phyloP scores from a whole-genome alignment of 2,329 filamentous ascomycete species.

The Tolypocladium endophyticum region DNA sequence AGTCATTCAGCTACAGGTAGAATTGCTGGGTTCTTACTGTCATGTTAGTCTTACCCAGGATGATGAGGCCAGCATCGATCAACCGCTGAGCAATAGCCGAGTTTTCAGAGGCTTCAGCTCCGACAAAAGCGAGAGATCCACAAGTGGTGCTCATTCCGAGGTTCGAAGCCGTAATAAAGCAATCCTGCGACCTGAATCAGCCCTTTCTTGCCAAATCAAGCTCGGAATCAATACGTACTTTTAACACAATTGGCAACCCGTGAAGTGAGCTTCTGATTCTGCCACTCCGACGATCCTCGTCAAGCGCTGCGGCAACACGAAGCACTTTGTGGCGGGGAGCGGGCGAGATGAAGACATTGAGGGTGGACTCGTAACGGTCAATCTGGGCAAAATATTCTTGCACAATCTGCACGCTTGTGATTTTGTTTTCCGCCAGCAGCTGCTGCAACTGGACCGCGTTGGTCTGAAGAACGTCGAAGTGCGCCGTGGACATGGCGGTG shows the following conservation, averaged over 20 bases:
- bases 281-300: constrained; percentile 10
- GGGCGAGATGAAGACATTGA: constrained; percentile 6
- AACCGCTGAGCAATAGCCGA: constrained; percentile 5
- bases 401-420: constrained; percentile 2
- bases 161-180: constrained; percentile 5
- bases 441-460: neutral
- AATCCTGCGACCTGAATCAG: constrained; percentile 4
- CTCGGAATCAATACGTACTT: constrained; percentile 4
- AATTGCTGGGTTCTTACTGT: constrained; percentile 2
- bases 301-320: constrained; percentile 5
- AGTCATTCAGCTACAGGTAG: neutral
- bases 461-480: neutral
- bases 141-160: constrained; percentile 11
- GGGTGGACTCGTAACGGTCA: constrained; percentile 3
- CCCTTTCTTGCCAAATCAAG: neutral
- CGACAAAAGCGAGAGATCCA: constrained; percentile 8
- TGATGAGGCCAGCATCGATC: constrained; percentile 10
- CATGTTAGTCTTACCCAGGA: constrained; percentile 11
- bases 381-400: constrained; percentile 5
- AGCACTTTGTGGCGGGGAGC: constrained; percentile 3
- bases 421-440: neutral
- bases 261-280: constrained; percentile 10
- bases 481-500: neutral
- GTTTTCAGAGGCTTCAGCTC: constrained; percentile 4
- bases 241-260: constrained; percentile 13